Evolutionary conservation across 257 asterid genomes (phyloP).

Genomic region (Penstemon barbatus): DNA sequence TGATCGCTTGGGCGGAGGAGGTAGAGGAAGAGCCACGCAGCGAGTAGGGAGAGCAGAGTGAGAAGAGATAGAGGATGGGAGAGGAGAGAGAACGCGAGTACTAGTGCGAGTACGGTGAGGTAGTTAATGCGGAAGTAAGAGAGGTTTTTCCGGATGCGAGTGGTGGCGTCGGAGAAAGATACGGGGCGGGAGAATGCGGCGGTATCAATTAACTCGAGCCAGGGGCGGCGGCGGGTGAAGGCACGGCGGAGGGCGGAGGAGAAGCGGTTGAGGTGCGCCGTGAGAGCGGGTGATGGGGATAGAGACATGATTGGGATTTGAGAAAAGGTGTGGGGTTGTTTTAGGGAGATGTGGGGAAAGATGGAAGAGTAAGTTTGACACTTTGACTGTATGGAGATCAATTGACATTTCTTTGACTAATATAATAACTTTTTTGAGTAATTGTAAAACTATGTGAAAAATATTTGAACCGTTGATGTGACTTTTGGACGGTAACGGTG

Average conservation of each 20-base stretch:
- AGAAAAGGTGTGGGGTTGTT: slow-evolving; percentile 17
- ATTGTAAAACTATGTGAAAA: neutral
- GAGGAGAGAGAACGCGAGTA: slow-evolving; percentile 40
- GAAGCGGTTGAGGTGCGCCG: slow-evolving; percentile 36
- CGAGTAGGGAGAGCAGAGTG: slow-evolving; percentile 32
- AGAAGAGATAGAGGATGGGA: slow-evolving; percentile 47
- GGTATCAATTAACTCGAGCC: slow-evolving; percentile 41
- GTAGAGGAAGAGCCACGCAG: slow-evolving; percentile 49
- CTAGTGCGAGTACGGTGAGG: slow-evolving; percentile 27
- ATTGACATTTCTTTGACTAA: slow-evolving; percentile 1
- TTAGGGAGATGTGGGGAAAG: neutral
- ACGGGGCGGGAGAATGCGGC: slow-evolving; percentile 44
- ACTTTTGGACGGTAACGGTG: slow-evolving; percentile 1
- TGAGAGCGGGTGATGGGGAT: slow-evolving; percentile 24
- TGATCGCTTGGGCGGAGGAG: slow-evolving; percentile 42
- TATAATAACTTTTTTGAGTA: neutral
- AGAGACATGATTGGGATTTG: slow-evolving; percentile 27
- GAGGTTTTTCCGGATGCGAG: slow-evolving; percentile 41
- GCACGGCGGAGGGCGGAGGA: slow-evolving; percentile 33
- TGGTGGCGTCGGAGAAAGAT: slow-evolving; percentile 40
- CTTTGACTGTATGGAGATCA: neutral
- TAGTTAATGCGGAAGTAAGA: slow-evolving; percentile 47
- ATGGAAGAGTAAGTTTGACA: neutral
- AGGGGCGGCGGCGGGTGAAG: slow-evolving; percentile 40
- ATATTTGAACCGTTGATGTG: slow-evolving; percentile 23